phyloP scores from a whole-genome alignment of 768 basidiomycete genomes.

The Lentinula sp. region DNA sequence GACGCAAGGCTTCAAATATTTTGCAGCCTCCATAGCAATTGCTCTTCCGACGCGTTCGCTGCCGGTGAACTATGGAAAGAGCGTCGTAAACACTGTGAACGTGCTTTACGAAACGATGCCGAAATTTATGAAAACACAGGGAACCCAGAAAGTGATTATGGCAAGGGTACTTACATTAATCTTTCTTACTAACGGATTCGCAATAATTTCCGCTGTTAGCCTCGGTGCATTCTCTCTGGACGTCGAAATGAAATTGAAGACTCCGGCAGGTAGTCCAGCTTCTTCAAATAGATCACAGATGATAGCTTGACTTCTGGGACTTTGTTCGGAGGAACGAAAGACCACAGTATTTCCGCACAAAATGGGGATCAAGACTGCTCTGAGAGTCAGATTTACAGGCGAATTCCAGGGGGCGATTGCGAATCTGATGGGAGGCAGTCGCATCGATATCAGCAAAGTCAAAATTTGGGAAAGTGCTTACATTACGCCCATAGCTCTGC shows the following conservation, averaged over 20 bases:
- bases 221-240: conserved; percentile 6
- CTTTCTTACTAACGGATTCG: conserved; percentile 44
- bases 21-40: conserved; percentile 47
- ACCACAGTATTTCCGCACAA: conserved; percentile 54
- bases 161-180: conserved; percentile 36
- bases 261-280: conserved; percentile 57
- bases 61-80: conserved; percentile 48
- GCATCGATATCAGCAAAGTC: background rate
- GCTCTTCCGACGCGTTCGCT: conserved; percentile 48
- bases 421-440: conserved; percentile 25
- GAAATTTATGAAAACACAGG: background rate
- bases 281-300: conserved; percentile 43
- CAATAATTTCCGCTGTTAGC: conserved; percentile 46
- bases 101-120: background rate
- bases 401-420: conserved; percentile 56
- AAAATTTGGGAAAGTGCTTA: conserved; percentile 17
- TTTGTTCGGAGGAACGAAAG: conserved; percentile 45
- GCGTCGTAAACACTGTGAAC: conserved; percentile 6
- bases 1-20: conserved; percentile 48
- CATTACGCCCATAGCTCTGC: conserved; percentile 49
- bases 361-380: conserved; percentile 39
- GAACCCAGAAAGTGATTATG: background rate
- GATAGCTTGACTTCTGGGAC: conserved; percentile 40
- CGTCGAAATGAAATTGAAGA: conserved; percentile 16
- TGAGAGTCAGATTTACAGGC: conserved; percentile 36